Percentiles rank a stretch among this genome's conserved stretches.
Evolutionary conservation across 257 asterid species (phyloP).

Genomic region (Osmanthus fragrans): DNA sequence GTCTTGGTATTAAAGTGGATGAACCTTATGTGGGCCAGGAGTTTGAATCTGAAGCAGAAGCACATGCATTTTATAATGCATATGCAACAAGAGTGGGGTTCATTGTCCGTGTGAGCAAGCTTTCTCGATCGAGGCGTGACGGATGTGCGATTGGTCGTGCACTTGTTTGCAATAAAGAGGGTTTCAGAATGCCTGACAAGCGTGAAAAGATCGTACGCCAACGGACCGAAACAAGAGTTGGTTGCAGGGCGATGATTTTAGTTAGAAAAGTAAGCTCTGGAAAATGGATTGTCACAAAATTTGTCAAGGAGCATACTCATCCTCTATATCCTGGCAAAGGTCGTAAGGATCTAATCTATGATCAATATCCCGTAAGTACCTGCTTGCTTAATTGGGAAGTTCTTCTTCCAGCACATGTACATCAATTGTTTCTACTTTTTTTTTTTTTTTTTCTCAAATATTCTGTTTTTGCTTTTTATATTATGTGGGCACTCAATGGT

Average conservation of each 20-base stretch:
- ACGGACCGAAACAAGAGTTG: constrained; percentile 95
- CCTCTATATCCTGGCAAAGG: constrained; percentile 87
- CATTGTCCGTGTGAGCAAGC: constrained; percentile 94
- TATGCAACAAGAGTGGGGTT: constrained; percentile 94
- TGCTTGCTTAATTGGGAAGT: not conserved
- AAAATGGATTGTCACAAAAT: constrained; percentile 87
- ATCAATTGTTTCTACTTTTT: not conserved
- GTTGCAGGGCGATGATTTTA: constrained; percentile 95
- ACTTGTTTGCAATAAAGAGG: constrained; percentile 98
- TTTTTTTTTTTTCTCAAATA: not conserved
- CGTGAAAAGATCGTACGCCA: constrained; percentile 92
- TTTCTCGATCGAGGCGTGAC: constrained; percentile 96
- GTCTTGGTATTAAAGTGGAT: constrained; percentile 58
- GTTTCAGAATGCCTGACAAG: constrained; percentile 88
- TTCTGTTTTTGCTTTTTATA: not conserved
- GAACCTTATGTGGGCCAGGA: constrained; percentile 92
- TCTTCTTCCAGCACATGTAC: not conserved
- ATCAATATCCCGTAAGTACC: constrained; percentile 74
- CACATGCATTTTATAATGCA: constrained; percentile 87
- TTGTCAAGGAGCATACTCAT: constrained; percentile 90
- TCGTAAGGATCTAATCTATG: constrained; percentile 76
- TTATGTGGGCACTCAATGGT: not conserved
- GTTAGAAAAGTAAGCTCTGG: constrained; percentile 84
- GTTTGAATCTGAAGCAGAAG: constrained; percentile 95
- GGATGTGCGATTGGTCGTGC: constrained; percentile 98